Evolutionary conservation across 371 early-diverging fungal species (phyloP), one percentile per base, ranked within the genome.

Genomic region (Syncephalastrum contaminatum): DNA sequence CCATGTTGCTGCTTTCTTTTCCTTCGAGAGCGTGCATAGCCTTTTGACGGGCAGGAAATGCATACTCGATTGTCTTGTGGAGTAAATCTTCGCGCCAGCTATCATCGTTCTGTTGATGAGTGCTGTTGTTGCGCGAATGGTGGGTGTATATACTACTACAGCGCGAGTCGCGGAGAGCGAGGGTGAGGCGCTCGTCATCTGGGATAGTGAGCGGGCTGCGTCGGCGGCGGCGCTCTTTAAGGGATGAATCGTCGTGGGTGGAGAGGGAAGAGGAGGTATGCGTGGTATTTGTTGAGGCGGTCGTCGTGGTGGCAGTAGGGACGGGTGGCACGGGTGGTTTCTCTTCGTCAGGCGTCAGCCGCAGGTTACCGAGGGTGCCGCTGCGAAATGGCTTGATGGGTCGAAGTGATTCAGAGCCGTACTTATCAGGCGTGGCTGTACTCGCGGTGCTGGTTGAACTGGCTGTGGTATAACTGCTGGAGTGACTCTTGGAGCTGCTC

Each of bases 211-310:
- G 27, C 13, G 64, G 64, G 21, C 59, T 63, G 7, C 59, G 51
- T 36, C 64, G 54, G 15, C 59, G 50, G 12, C 64, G 56, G 4
- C 60, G 64, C 53, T 59, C 59, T 56, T 64, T 18, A 6, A 48
- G 24, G n/a, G 49, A 20, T 0, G 19, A 19, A n/a, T 48, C 45
- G 21, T 18, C 45, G 13, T 18, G 21, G 7, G 45, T 41, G 27
- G 21, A 25, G 39, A 40, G 13, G 50, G 57, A 21, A 43, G 21
- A 25, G 47, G 40, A 25, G 50, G 57, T 42, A 57, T 27, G 14
- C 48, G 57, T 42, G 50, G 50, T 27, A 2, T 30, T 30, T 30
- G 36, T 30, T 30, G 36, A 18, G 25, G 50, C 50, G n/a, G 50
- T 22, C 13, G 19, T 24, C 3, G 42, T n/a, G 1, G 56, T 56